These are phyloP conservation scores for Lactarius evosmus DNA, from an alignment of 768 basidiomycete species.

Conservation along the genomic window DNA sequence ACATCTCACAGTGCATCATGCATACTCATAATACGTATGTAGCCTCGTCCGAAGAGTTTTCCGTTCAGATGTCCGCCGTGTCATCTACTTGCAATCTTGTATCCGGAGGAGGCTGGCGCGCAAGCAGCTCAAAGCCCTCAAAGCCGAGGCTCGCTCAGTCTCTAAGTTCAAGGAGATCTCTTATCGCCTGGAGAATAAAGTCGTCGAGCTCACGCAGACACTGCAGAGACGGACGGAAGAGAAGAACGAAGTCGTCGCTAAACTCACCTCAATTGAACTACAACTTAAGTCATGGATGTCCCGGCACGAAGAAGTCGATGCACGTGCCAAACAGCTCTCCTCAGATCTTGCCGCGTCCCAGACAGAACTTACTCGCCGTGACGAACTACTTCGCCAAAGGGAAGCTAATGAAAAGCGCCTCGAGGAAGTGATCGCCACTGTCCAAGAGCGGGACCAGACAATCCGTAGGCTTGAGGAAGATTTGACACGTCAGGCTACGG, in stretches of 20 bases:
- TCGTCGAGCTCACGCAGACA: slow-evolving; percentile 94
- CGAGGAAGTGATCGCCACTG: slow-evolving; percentile 70
- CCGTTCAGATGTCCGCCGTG: slow-evolving; percentile 59
- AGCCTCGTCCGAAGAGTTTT: slow-evolving; percentile 56
- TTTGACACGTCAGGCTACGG: slow-evolving; percentile 63
- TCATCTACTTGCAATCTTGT: slow-evolving; percentile 89
- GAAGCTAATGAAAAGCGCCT: slow-evolving; percentile 74
- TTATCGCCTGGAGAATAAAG: slow-evolving; percentile 97
- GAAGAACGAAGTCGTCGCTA: slow-evolving; percentile 80
- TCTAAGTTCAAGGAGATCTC: slow-evolving; percentile 99
- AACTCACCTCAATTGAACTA: slow-evolving; percentile 74
- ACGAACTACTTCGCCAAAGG: slow-evolving; percentile 73
- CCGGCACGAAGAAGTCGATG: slow-evolving; percentile 84
- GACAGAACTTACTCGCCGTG: slow-evolving; percentile 64
- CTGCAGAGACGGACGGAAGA: slow-evolving; percentile 89
- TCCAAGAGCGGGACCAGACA: slow-evolving; percentile 77
- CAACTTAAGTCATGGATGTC: slow-evolving; percentile 82
- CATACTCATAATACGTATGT: slow-evolving; percentile 11
- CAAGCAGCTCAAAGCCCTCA: slow-evolving; percentile 78
- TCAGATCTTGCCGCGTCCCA: slow-evolving; percentile 66
- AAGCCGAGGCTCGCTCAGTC: slow-evolving; percentile 91
- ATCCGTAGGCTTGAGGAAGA: slow-evolving; percentile 83
- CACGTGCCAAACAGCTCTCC: slow-evolving; percentile 69
- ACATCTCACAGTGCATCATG: not conserved
- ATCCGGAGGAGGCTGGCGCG: slow-evolving; percentile 84